Percentiles rank a stretch among this genome's conserved stretches.
phyloP scores from a whole-genome alignment of 352 stramenopile genomes.

The Pythium coloratum region DNA sequence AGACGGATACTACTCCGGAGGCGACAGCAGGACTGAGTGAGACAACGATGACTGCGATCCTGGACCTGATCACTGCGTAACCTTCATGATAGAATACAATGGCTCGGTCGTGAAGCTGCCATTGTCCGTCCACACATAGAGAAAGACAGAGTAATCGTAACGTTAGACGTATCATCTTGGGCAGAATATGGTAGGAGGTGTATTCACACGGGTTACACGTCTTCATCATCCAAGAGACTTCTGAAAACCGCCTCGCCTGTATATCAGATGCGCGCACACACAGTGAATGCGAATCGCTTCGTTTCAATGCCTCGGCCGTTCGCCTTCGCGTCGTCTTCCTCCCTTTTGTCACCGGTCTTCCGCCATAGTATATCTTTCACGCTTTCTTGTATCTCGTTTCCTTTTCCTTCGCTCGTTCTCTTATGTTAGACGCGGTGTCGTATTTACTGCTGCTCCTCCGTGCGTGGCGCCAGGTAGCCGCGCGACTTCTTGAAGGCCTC shows the following conservation, averaged over 20 bases:
- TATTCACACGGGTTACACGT: constrained; percentile 3
- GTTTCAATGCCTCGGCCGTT: not conserved
- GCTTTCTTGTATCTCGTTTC: not conserved
- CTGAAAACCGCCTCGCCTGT: not conserved
- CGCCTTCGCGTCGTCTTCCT: not conserved
- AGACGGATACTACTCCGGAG: not conserved
- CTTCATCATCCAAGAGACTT: not conserved
- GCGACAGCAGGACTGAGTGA: not conserved
- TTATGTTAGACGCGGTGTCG: not conserved
- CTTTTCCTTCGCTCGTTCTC: not conserved
- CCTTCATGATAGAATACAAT: no score
- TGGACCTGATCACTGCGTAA: constrained; percentile 1
- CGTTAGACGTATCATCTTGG: not conserved
- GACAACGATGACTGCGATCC: not conserved
- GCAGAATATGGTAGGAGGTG: not conserved
- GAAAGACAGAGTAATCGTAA: not conserved
- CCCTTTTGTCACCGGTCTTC: not conserved
- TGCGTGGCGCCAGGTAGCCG: constrained; percentile 50
- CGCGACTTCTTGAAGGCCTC: constrained; percentile 74
- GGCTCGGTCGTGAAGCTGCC: no score
- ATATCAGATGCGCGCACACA: not conserved
- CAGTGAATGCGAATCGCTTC: no score
- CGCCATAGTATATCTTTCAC: constrained; percentile 2
- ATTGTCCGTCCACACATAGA: not conserved
- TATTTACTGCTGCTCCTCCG: constrained; percentile 35